A percentile compares a stretch with the other conserved stretches of the same genome.
These are phyloP conservation scores for Kwoniella dendrophila DNA, from an alignment of 768 basidiomycete genomes.

Conservation along the genomic window DNA sequence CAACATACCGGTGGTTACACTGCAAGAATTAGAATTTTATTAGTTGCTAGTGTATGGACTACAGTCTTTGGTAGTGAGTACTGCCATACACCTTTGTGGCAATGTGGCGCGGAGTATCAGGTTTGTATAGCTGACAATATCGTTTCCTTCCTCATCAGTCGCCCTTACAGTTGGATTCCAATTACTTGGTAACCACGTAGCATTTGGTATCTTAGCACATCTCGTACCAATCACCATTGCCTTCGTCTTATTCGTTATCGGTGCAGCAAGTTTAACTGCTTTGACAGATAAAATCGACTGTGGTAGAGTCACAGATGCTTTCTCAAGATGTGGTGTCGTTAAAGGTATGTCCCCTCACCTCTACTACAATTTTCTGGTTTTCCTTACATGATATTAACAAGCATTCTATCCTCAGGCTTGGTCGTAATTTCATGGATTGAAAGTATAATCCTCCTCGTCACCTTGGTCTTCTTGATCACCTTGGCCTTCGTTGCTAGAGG, in stretches of 20 bases:
- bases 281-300: constrained; percentile 52
- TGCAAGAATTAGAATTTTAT: constrained; percentile 54
- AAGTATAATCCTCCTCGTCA: constrained; percentile 54
- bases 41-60: constrained; percentile 50
- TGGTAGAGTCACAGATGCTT: constrained; percentile 34
- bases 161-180: constrained; percentile 53
- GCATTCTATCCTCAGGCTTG: too few relatives aligned
- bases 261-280: constrained; percentile 52
- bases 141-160: constrained; percentile 26
- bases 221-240: constrained; percentile 51
- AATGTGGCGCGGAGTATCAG: neutral
- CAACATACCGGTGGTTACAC: constrained; percentile 44
- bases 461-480: constrained; percentile 43
- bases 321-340: constrained; percentile 52
- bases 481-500: constrained; percentile 46
- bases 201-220: constrained; percentile 54
- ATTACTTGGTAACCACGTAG: constrained; percentile 33
- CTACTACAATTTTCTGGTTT: neutral
- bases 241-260: constrained; percentile 57
- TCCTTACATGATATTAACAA: neutral
- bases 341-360: constrained; percentile 39
- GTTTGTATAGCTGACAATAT: too few relatives aligned
- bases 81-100: neutral
- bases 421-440: neutral
- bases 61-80: constrained; percentile 46